Conservation (phyloP, 352 stramenopile species). For the Phytophthora lateralis region DNA sequence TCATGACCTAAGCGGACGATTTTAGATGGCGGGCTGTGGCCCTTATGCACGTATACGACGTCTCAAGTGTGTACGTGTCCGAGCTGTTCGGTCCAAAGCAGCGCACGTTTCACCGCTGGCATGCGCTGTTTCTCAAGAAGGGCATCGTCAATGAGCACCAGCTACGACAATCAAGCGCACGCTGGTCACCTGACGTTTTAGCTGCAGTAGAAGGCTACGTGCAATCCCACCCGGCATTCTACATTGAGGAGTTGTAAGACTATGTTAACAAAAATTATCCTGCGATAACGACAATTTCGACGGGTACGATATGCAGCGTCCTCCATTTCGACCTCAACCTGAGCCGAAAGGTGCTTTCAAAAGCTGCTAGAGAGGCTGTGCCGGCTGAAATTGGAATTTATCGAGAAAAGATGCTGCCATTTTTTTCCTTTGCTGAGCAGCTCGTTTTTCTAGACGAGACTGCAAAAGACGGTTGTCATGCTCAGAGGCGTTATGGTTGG, state of each 20-base stretch:
- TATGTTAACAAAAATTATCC: too few relatives aligned
- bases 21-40: not conserved
- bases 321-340: too few relatives aligned
- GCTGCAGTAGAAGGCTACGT: not conserved
- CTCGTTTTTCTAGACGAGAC: too few relatives aligned
- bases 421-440: too few relatives aligned
- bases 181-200: not conserved
- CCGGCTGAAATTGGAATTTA: too few relatives aligned
- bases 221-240: not conserved
- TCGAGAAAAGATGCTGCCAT: too few relatives aligned
- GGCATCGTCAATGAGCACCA: not conserved
- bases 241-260: too few relatives aligned
- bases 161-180: not conserved
- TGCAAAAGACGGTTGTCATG: too few relatives aligned
- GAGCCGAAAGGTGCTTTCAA: too few relatives aligned
- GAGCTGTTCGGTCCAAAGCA: slow-evolving; percentile 1
- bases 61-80: not conserved
- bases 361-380: too few relatives aligned
- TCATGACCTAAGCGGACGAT: not conserved
- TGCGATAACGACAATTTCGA: too few relatives aligned
- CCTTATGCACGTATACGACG: not conserved
- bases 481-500: slow-evolving; percentile 61
- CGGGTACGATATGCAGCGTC: too few relatives aligned
- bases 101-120: not conserved
- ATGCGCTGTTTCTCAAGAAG: not conserved